Evolutionary conservation across 1,139 yeast genomes (phyloP).

Genomic region (Pichia sp.): DNA sequence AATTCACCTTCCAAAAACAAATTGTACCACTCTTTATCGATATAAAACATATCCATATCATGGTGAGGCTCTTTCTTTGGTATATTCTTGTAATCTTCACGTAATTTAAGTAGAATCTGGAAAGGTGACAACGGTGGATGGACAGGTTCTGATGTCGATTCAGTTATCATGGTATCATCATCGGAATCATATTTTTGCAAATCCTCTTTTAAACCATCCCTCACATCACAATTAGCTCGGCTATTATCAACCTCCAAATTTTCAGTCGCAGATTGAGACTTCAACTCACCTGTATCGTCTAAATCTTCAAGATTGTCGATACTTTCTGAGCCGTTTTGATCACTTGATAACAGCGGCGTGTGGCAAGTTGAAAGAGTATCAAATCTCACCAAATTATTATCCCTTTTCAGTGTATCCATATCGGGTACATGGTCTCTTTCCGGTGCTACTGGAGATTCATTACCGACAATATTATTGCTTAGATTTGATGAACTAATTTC

Average conservation of each 20-base stretch:
- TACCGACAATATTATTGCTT: no score
- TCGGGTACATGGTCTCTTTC: no score
- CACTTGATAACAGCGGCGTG: no score
- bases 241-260: background rate
- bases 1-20: slow-evolving; percentile 5
- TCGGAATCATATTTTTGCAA: background rate
- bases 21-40: slow-evolving; percentile 9
- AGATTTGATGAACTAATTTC: no score
- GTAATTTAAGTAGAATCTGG: slow-evolving; percentile 1
- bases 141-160: background rate
- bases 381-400: no score
- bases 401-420: no score
- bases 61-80: background rate
- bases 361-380: no score
- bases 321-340: no score
- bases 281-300: background rate
- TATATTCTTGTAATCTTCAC: slow-evolving; percentile 2
- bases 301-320: background rate
- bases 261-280: no score
- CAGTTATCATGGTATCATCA: background rate
- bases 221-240: no score
- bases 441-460: no score
- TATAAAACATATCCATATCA: slow-evolving; percentile 7
- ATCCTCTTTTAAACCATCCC: no score
- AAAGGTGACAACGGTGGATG: background rate